These are phyloP conservation scores for Maudiozyma pseudohumilis DNA, from an alignment of 805 yeast species.

Conservation along the genomic window DNA sequence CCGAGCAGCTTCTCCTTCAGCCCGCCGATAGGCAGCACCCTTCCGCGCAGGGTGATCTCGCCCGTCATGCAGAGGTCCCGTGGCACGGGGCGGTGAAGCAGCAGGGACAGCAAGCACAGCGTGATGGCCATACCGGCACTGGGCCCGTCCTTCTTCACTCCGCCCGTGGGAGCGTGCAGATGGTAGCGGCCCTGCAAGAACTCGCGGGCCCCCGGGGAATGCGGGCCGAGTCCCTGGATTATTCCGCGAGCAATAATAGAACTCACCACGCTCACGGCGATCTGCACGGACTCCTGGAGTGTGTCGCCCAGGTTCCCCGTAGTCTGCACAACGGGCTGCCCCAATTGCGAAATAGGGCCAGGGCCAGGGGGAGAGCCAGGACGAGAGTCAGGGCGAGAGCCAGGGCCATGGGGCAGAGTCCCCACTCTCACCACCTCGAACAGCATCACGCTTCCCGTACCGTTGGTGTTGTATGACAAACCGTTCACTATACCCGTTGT, in stretches of 20 bases:
- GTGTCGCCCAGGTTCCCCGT: slow-evolving; percentile 96
- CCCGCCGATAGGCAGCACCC: slow-evolving; percentile 78
- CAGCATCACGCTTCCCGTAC: slow-evolving; percentile 70
- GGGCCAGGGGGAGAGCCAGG: no score
- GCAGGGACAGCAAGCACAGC: slow-evolving; percentile 68
- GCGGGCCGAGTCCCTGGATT: slow-evolving; percentile 22
- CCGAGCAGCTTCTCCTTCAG: slow-evolving; percentile 83
- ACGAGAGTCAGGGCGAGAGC: slow-evolving; percentile 2
- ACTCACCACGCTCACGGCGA: slow-evolving; percentile 81
- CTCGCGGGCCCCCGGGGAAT: no score
- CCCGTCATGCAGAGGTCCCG: slow-evolving; percentile 79
- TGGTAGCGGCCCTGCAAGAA: slow-evolving; percentile 65
- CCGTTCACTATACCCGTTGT: slow-evolving; percentile 77
- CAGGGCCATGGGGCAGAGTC: slow-evolving; percentile 22
- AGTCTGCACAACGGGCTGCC: slow-evolving; percentile 46
- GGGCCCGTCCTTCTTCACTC: slow-evolving; percentile 58
- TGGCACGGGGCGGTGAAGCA: slow-evolving; percentile 52
- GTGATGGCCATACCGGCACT: slow-evolving; percentile 70
- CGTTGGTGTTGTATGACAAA: slow-evolving; percentile 75
- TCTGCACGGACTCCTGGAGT: slow-evolving; percentile 87
- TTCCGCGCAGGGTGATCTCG: slow-evolving; percentile 74
- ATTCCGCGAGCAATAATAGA: slow-evolving; percentile 44
- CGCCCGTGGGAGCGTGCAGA: slow-evolving; percentile 85
- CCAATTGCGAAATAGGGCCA: no score
- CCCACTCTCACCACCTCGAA: slow-evolving; percentile 68